Conservation (phyloP, 2,329 filamentous ascomycete species). For the Canariomyces notabilis region DNA sequence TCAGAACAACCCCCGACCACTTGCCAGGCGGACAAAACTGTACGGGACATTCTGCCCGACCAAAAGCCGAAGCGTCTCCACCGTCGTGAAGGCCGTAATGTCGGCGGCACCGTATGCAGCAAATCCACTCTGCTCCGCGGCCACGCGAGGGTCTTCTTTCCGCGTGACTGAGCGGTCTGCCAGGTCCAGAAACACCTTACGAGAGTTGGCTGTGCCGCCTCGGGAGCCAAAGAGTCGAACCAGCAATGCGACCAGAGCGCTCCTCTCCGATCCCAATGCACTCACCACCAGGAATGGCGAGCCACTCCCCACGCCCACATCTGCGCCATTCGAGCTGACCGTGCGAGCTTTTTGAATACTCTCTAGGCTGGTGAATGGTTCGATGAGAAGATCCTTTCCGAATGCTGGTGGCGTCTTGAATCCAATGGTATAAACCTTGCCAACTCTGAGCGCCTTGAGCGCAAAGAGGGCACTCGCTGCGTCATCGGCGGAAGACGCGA, state of each 20-base stretch:
- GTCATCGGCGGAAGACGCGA: slow-evolving; percentile 68
- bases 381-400: slow-evolving; percentile 63
- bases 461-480: slow-evolving; percentile 77
- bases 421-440: slow-evolving; percentile 78
- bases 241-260: slow-evolving; percentile 70
- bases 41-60: slow-evolving; percentile 85
- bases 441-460: slow-evolving; percentile 67
- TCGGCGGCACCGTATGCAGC: slow-evolving; percentile 74
- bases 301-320: slow-evolving; percentile 35
- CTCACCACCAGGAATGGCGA: slow-evolving; percentile 79
- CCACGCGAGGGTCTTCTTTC: slow-evolving; percentile 61
- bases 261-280: slow-evolving; percentile 72
- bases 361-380: slow-evolving; percentile 74
- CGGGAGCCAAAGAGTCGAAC: slow-evolving; percentile 63
- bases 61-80: slow-evolving; percentile 71
- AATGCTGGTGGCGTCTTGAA: slow-evolving; percentile 62
- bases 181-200: slow-evolving; percentile 76
- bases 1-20: slow-evolving; percentile 47
- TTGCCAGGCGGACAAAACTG: slow-evolving; percentile 75
- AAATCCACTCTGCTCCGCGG: slow-evolving; percentile 72
- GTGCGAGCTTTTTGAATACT: slow-evolving; percentile 50
- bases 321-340: slow-evolving; percentile 30
- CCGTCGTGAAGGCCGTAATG: slow-evolving; percentile 77
- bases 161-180: slow-evolving; percentile 57
- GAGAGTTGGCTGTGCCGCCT: slow-evolving; percentile 36